Conservation (phyloP, 352 stramenopile species). For the Globisporangium heterothallicum region DNA sequence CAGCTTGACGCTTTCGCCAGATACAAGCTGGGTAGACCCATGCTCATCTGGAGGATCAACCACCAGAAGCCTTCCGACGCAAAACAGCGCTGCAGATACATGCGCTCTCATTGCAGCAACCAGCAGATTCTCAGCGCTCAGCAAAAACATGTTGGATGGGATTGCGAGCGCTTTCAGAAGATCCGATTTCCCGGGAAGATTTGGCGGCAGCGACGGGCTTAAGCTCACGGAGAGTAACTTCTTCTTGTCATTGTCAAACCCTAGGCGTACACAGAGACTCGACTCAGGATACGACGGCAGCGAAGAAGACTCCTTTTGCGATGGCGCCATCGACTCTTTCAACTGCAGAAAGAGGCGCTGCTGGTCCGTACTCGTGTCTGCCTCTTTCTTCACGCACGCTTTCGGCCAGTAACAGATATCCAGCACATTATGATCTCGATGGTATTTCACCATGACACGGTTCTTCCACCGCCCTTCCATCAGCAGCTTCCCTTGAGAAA, state of each 20-base stretch:
- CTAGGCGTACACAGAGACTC: slow-evolving; percentile 64
- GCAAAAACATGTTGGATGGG: slow-evolving; percentile 70
- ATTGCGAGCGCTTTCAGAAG: slow-evolving; percentile 60
- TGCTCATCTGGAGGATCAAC: slow-evolving; percentile 58
- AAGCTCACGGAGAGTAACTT: slow-evolving; percentile 59
- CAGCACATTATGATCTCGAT: slow-evolving; percentile 70
- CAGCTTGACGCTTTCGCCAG: slow-evolving; percentile 66
- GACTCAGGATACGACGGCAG: slow-evolving; percentile 51
- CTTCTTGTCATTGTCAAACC: slow-evolving; percentile 51
- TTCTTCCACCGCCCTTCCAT: slow-evolving; percentile 82
- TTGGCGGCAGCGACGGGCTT: slow-evolving; percentile 58
- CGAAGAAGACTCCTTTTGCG: slow-evolving; percentile 13
- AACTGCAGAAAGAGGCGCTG: slow-evolving; percentile 57
- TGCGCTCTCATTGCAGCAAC: slow-evolving; percentile 74
- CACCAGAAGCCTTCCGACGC: slow-evolving; percentile 60
- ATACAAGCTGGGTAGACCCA: slow-evolving; percentile 53
- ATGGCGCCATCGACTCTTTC: slow-evolving; percentile 29
- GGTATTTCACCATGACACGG: slow-evolving; percentile 70
- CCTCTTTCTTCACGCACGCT: slow-evolving; percentile 56
- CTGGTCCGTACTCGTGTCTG: slow-evolving; percentile 45
- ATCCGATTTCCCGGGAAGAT: slow-evolving; percentile 42
- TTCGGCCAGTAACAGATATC: slow-evolving; percentile 83
- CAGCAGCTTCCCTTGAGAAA: slow-evolving; percentile 64
- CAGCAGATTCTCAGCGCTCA: slow-evolving; percentile 72
- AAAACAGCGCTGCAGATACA: slow-evolving; percentile 66